Conservation (phyloP, 306 rosid species). For the Quercus mongolica region DNA sequence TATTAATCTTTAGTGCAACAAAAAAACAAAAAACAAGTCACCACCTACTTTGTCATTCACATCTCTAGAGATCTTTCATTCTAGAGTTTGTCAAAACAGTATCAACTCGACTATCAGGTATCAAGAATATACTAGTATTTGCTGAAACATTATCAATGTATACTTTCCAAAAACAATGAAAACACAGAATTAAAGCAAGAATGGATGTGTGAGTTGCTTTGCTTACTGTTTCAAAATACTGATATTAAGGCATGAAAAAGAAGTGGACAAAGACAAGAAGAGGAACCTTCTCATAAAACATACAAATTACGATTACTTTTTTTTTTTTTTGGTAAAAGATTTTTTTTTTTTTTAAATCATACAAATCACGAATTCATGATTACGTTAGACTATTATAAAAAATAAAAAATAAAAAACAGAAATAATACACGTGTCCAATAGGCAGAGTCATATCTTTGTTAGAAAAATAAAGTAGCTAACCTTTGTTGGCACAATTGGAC, state of each 20-base stretch:
- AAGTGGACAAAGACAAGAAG: conserved; percentile 30
- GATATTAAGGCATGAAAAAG: conserved; percentile 18
- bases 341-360: neutral
- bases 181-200: neutral
- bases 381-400: neutral
- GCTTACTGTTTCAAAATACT: conserved; percentile 17
- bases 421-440: neutral
- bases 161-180: conserved; percentile 11
- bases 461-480: neutral
- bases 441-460: conserved; percentile 12
- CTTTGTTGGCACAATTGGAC: neutral
- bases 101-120: neutral
- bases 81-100: neutral
- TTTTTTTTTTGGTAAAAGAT: no score
- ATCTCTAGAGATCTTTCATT: neutral
- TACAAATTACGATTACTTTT: neutral
- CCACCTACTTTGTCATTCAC: conserved; percentile 20
- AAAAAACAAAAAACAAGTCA: conserved; percentile 27
- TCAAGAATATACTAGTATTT: neutral
- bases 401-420: neutral
- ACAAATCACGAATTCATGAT: neutral
- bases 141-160: neutral
- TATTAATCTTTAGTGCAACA: conserved; percentile 2
- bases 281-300: conserved; percentile 19
- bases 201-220: conserved; percentile 27